These are phyloP conservation scores for Termitomyces titanicus DNA, from an alignment of 768 basidiomycete species.

Conservation along the genomic window DNA sequence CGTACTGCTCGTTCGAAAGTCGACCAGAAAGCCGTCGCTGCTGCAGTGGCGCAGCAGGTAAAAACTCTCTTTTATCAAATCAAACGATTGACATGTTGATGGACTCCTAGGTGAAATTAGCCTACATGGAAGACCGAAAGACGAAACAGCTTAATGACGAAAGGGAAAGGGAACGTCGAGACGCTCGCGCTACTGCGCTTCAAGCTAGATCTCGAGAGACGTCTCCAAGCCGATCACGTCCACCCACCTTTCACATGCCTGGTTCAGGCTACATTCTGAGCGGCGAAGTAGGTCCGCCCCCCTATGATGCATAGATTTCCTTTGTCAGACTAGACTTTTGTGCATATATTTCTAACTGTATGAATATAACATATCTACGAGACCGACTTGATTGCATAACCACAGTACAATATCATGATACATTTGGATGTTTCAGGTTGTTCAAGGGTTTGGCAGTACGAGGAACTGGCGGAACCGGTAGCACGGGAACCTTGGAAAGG, in stretches of 20 bases:
- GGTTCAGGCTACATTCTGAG: slow-evolving; percentile 34
- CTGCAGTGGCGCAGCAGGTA: slow-evolving; percentile 56
- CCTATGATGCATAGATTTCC: slow-evolving; percentile 9
- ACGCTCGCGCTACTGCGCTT: slow-evolving; percentile 31
- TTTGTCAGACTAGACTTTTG: not conserved
- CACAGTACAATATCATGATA: not conserved
- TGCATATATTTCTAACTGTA: not conserved
- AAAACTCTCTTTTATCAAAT: not conserved
- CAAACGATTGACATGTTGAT: not conserved
- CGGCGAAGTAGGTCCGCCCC: slow-evolving; percentile 17
- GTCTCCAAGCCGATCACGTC: slow-evolving; percentile 6
- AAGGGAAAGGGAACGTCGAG: slow-evolving; percentile 52
- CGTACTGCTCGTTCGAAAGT: slow-evolving; percentile 43
- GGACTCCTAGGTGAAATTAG: slow-evolving; percentile 60
- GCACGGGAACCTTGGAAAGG: slow-evolving; percentile 5
- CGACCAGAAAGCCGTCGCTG: slow-evolving; percentile 56
- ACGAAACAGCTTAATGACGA: slow-evolving; percentile 50
- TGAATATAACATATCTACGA: not conserved
- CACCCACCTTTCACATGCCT: slow-evolving; percentile 28
- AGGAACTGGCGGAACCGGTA: not conserved
- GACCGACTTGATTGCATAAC: not conserved
- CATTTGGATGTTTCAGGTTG: not conserved
- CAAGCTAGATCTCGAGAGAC: slow-evolving; percentile 13
- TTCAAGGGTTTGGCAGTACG: not conserved
- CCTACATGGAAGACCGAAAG: slow-evolving; percentile 76